A percentile compares a stretch with the other conserved stretches of the same genome.
Conservation (phyloP, 2,329 filamentous ascomycete species). For the Fusarium irregulare region DNA sequence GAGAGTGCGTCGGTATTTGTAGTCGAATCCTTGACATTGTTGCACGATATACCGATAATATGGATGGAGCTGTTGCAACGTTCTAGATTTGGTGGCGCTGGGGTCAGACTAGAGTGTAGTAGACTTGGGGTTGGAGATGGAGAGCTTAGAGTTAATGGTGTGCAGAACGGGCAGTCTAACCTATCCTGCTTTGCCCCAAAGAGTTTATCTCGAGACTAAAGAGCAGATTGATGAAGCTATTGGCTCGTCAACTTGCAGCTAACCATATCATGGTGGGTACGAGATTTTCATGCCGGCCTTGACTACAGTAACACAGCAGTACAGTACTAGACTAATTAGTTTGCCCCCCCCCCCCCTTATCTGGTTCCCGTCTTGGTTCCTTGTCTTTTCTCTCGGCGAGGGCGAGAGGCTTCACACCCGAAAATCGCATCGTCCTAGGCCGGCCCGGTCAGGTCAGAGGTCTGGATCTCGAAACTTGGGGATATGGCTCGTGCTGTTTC, state of each 20-base stretch:
- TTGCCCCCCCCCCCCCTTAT: constrained; percentile 28
- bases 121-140: constrained; percentile 16
- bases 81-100: constrained; percentile 37
- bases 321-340: constrained; percentile 11
- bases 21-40: constrained; percentile 19
- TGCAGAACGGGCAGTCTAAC: constrained; percentile 37
- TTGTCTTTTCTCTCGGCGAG: constrained; percentile 27
- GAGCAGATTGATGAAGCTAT: neutral
- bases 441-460: constrained; percentile 23
- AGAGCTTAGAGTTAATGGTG: constrained; percentile 25
- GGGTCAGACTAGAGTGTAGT: constrained; percentile 1
- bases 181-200: constrained; percentile 17
- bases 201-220: constrained; percentile 34
- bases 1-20: constrained; percentile 31
- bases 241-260: constrained; percentile 9
- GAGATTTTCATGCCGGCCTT: constrained; percentile 26
- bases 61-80: constrained; percentile 14
- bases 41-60: constrained; percentile 13
- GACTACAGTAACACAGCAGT: constrained; percentile 6
- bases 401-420: constrained; percentile 20
- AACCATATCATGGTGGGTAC: constrained; percentile 32
- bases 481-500: constrained; percentile 13
- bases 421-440: constrained; percentile 10
- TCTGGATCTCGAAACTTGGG: constrained; percentile 18
- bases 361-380: constrained; percentile 29